phyloP scores from a whole-genome alignment of 2,329 filamentous ascomycete species.

The Dactylella cylindrospora region DNA sequence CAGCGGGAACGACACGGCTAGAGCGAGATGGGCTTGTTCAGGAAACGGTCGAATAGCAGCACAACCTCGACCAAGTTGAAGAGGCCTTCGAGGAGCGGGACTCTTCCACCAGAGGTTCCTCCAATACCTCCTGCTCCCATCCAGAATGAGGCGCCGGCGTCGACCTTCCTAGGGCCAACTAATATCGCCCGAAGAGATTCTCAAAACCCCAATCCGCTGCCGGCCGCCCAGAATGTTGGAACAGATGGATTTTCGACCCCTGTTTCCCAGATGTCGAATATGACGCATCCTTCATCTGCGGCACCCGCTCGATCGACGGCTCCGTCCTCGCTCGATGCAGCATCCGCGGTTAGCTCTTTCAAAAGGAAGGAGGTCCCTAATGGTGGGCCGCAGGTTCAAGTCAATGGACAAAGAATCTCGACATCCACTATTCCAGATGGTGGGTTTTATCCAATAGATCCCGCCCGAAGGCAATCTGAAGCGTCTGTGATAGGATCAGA shows the following conservation, averaged over 20 bases:
- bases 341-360: slow-evolving; percentile 35
- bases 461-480: slow-evolving; percentile 13
- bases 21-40: slow-evolving; percentile 40
- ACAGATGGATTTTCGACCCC: slow-evolving; percentile 38
- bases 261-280: slow-evolving; percentile 34
- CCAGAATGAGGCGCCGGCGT: slow-evolving; percentile 3
- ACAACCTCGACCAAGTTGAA: slow-evolving; percentile 41
- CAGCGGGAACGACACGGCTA: slow-evolving; percentile 9
- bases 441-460: slow-evolving; percentile 14
- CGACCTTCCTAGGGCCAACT: neutral
- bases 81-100: slow-evolving; percentile 21
- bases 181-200: neutral
- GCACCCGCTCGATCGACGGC: slow-evolving; percentile 36
- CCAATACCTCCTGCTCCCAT: slow-evolving; percentile 28
- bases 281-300: slow-evolving; percentile 34
- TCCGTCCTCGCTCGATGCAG: slow-evolving; percentile 35
- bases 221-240: neutral
- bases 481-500: slow-evolving; percentile 28
- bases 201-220: neutral
- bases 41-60: slow-evolving; percentile 39
- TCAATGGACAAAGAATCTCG: slow-evolving; percentile 35
- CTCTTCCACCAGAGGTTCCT: slow-evolving; percentile 29
- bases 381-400: slow-evolving; percentile 25
- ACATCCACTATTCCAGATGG: slow-evolving; percentile 27
- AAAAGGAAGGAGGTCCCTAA: slow-evolving; percentile 12